Conservation (phyloP, 2,329 filamentous ascomycete species). For the Tolypocladium ophioglossoides region DNA sequence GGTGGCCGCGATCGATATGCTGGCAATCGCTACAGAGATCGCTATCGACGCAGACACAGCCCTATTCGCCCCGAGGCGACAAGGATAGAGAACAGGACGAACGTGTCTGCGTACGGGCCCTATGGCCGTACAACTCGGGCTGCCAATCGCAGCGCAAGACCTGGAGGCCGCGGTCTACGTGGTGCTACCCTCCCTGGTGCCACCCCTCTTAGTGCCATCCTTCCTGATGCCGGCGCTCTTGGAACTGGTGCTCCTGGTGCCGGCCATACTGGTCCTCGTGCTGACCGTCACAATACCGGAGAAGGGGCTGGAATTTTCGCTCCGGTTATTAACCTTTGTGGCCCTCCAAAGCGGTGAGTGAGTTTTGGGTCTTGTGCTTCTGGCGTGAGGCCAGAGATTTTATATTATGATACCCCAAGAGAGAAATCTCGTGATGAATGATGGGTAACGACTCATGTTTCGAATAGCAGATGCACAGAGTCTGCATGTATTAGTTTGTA, state of each 20-base stretch:
- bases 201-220: neutral
- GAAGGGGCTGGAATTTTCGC: neutral
- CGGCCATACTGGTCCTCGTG: neutral
- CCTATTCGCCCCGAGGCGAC: neutral
- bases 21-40: neutral
- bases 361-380: neutral
- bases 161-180: neutral
- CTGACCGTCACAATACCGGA: neutral
- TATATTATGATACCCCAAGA: neutral
- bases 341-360: neutral
- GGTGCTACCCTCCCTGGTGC: neutral
- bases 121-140: neutral
- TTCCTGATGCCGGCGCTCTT: neutral
- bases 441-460: neutral
- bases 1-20: neutral
- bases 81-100: neutral
- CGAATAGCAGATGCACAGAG: neutral
- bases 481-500: neutral
- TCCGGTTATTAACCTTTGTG: neutral
- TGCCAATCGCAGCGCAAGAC: neutral
- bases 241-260: neutral
- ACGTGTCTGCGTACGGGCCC: neutral
- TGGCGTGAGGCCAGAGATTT: too few species aligned
- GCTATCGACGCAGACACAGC: neutral
- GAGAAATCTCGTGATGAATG: neutral